These are phyloP conservation scores for Monotropa hypopitys DNA, from an alignment of 179 eudicot genomes.

Conservation along the genomic window DNA sequence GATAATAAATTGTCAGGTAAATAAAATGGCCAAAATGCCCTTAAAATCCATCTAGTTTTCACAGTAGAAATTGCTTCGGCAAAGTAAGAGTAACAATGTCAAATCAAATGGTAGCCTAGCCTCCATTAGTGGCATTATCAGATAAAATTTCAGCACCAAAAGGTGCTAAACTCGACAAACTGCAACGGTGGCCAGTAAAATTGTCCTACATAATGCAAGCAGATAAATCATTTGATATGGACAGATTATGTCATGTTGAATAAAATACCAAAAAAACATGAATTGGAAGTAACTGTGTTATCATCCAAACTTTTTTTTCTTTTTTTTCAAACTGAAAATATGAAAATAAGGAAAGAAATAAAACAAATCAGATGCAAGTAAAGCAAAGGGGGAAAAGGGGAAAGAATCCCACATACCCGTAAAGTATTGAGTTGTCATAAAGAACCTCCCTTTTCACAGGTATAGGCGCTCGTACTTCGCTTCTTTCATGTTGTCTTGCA, in stretches of 20 bases:
- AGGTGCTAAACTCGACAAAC: background rate
- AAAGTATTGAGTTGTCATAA: constrained; percentile 47
- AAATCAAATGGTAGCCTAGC: background rate
- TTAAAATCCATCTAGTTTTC: background rate
- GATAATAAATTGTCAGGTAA: background rate
- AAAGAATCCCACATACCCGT: constrained; percentile 33
- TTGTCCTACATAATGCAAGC: background rate
- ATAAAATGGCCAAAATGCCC: background rate
- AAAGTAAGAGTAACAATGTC: background rate
- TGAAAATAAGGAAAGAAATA: background rate
- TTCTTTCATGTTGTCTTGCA: constrained; percentile 21
- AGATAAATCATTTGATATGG: background rate
- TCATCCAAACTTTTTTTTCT: background rate
- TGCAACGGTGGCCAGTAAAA: background rate
- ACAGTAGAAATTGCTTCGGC: background rate
- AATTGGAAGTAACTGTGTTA: background rate
- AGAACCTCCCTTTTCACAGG: constrained; percentile 93
- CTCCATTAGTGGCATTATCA: background rate
- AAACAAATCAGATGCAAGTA: background rate
- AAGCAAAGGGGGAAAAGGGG: background rate
- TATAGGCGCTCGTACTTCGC: constrained; percentile 74
- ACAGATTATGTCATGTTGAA: background rate
- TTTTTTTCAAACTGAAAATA: background rate
- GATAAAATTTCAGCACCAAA: background rate
- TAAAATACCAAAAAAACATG: background rate